Percentiles rank a stretch among this genome's conserved stretches.
Conservation (phyloP, 108 stramenopile genomes). For the Skeletonema tropicum region DNA sequence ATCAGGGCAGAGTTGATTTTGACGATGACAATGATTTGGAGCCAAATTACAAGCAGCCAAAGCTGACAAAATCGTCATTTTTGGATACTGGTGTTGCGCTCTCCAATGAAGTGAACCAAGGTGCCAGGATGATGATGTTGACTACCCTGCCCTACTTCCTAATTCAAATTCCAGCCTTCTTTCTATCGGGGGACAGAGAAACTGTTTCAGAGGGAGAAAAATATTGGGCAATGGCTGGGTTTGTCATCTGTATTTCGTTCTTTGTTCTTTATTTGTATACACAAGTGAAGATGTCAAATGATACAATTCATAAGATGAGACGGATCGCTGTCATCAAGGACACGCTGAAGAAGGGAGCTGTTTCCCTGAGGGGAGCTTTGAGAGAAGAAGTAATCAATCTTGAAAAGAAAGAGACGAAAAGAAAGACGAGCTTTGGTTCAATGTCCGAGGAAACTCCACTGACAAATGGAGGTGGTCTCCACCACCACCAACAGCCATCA, state of each 20-base stretch:
- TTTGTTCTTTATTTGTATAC: conserved; percentile 74
- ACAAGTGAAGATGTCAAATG: conserved; percentile 69
- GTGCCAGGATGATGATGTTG: conserved; percentile 79
- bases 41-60: conserved; percentile 65
- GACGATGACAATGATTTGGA: conserved; percentile 26
- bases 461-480: background rate
- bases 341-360: conserved; percentile 60
- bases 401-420: conserved; percentile 16
- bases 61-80: conserved; percentile 40
- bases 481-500: conserved; percentile 17
- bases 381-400: conserved; percentile 49
- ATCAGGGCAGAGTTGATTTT: conserved; percentile 93
- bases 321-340: conserved; percentile 77
- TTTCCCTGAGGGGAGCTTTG: conserved; percentile 72
- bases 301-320: conserved; percentile 62
- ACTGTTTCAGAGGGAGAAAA: conserved; percentile 75
- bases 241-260: conserved; percentile 68
- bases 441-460: background rate
- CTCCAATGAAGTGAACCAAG: conserved; percentile 58
- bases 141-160: conserved; percentile 90
- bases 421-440: background rate
- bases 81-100: conserved; percentile 69
- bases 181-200: conserved; percentile 61
- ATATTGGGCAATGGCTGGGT: conserved; percentile 74
- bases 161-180: conserved; percentile 86